phyloP scores from a whole-genome alignment of 148 eudicot species.

The Rhododendron kiyosumense region DNA sequence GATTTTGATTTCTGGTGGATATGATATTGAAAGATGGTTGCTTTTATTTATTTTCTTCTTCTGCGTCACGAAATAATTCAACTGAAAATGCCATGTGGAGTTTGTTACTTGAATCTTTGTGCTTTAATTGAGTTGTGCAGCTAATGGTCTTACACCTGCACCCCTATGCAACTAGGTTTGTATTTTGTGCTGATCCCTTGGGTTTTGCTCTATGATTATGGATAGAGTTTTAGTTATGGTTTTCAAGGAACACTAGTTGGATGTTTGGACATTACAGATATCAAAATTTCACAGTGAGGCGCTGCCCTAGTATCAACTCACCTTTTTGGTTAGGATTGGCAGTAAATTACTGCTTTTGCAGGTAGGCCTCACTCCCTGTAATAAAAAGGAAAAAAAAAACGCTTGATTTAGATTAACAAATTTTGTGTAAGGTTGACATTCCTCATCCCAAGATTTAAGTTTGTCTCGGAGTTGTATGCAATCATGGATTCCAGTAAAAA shows the following conservation, averaged over 20 bases:
- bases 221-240: neutral
- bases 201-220: neutral
- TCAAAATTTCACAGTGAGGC: neutral
- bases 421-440: neutral
- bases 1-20: slow-evolving; percentile 2
- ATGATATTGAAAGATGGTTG: neutral
- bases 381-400: neutral
- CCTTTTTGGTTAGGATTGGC: neutral
- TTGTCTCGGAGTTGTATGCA: neutral
- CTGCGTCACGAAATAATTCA: neutral
- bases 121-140: neutral
- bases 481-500: neutral
- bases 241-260: neutral
- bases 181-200: neutral
- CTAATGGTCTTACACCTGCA: neutral
- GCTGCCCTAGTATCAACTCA: neutral
- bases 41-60: neutral
- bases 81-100: neutral
- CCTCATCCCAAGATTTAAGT: neutral
- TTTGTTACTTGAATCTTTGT: neutral
- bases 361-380: neutral
- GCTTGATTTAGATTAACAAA: neutral
- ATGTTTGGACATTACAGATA: neutral
- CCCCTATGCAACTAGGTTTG: neutral
- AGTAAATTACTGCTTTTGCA: neutral